Base-by-base conservation (phyloP, 352 stramenopile genomes). In the Phytophthora crassamura region DNA sequence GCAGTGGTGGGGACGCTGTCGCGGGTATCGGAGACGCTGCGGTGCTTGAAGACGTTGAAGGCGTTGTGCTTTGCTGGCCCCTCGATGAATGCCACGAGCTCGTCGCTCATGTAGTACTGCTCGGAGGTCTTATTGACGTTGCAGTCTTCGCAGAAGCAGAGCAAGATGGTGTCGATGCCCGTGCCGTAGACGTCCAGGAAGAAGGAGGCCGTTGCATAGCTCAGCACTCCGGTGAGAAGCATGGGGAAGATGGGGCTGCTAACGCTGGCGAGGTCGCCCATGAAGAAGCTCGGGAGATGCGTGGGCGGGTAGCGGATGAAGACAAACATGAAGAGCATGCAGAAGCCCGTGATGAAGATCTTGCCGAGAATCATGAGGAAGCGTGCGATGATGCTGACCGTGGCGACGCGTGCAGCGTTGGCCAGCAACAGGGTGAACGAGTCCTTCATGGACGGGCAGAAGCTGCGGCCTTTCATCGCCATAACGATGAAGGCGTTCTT, bases 361-460 rank as follows among this genome's bases (percentile, higher is more conserved):
- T 97, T 97, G 61, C 88, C 91, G n/a, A 97, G 61, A 43, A 90
- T 61, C 68, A 97, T 81, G 18, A 97, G 81, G 72, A 97, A 90
- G 18, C 74, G 77, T 20, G 86, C 82, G 64, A 97, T 77, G 68
- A 95, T 82, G 55, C 78, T 91, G 51, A 96, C 87, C 6, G 86
- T 93, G 28, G 85, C 85, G 45, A 99, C 90, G 7, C 95, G 87
- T 45, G 86, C 80, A 22, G 97, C 90, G 80, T 99, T 99, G 33
- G 94, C 87, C 36, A 98, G 77, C 30, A 99, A 93, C 35, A 99
- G 80, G 58, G 95, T 94, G 74, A 99, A 99, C 39, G 95, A 95
- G 69, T 97, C 86, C 42, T 96, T 97, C 64, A 97, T 95, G 30
- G 90, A 88, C 34, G 82, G 89, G 66, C 88, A 96, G 67, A 97